Evolutionary conservation across 805 yeast species (phyloP), one percentile per base, ranked within the genome.

Genomic region (Saturnispora mendoncae): DNA sequence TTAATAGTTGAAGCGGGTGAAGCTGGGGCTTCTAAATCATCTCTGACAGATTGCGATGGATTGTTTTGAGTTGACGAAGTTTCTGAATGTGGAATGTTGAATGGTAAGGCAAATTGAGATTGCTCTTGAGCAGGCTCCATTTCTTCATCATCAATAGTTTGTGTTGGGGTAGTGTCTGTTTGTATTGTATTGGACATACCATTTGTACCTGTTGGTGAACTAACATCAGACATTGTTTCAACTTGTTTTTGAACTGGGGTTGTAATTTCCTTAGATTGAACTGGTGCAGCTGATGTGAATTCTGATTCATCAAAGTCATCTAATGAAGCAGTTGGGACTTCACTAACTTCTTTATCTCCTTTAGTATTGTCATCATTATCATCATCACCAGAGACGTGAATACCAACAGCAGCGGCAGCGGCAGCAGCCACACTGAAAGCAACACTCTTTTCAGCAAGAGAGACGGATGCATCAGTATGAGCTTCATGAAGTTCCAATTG

Each of bases 21-120:
- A 31, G 62, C 58, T 6, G 71, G 60, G 14, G 56, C 56, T 45
- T 74, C 78, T 13, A 68, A 59, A 46, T 79, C 95, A 47, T 84
- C 95, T 46, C 95, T 77, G 6, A 86, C 94, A 18, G 95, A 84
- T 61, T 78, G 75, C 0, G 97, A 88, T 2, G 97, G 86, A 58
- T 90, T 87, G 62, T 88, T 88, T 52, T 83, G 90, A 26, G 87
- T 94, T 33, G 95, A 84, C 0, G 96, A 86, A 0, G 96, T 84
- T 30, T 83, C 74, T 0, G 95, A 84, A 44, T 80, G 83, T 2
- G 94, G 84, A 52, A 92, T 68, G 28, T 61, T 64, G 55, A 74
- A 62, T 43, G 69, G 76, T 44, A 55, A 51, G 3, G 53, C 46
- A 41, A 56, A 56, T 35, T 47, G 57, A 38, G 50, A 57, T 36